Evolutionary conservation across 371 early-diverging fungal species (phyloP).

Genomic region (Rhizomucor pusillus): DNA sequence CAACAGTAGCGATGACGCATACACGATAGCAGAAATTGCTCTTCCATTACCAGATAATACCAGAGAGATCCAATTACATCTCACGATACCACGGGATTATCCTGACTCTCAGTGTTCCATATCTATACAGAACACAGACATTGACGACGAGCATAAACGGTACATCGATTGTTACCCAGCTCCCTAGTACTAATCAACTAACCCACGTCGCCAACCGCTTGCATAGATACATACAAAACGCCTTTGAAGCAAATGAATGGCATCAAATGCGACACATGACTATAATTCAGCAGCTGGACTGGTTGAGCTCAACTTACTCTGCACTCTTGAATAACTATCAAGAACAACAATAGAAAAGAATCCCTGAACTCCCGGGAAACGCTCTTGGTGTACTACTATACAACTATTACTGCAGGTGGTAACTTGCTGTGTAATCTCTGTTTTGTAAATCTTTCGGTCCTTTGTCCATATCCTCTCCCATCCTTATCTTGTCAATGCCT

Average conservation of each 20-base stretch:
- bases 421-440: too few species aligned
- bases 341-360: background rate
- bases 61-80: constrained; percentile 18
- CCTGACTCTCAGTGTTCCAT: constrained; percentile 38
- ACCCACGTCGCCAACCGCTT: background rate
- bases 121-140: constrained; percentile 26
- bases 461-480: too few species aligned
- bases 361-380: too few species aligned
- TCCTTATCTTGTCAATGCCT: too few species aligned
- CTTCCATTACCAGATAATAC: constrained; percentile 16
- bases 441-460: too few species aligned
- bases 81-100: constrained; percentile 32
- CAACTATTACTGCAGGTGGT: too few species aligned
- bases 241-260: constrained; percentile 38
- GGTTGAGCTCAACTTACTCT: constrained; percentile 30
- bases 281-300: constrained; percentile 45
- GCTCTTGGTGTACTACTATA: too few species aligned
- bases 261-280: constrained; percentile 36
- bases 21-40: constrained; percentile 21
- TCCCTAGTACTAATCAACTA: too few species aligned
- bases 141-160: constrained; percentile 23
- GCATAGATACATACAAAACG: constrained; percentile 28
- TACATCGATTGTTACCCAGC: constrained; percentile 3
- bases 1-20: constrained; percentile 3
- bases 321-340: constrained; percentile 8